A percentile compares a stretch with the other conserved stretches of the same genome.
Evolutionary conservation across 2,329 filamentous ascomycete species (phyloP).

Genomic region (Talaromyces albobiverticillius): DNA sequence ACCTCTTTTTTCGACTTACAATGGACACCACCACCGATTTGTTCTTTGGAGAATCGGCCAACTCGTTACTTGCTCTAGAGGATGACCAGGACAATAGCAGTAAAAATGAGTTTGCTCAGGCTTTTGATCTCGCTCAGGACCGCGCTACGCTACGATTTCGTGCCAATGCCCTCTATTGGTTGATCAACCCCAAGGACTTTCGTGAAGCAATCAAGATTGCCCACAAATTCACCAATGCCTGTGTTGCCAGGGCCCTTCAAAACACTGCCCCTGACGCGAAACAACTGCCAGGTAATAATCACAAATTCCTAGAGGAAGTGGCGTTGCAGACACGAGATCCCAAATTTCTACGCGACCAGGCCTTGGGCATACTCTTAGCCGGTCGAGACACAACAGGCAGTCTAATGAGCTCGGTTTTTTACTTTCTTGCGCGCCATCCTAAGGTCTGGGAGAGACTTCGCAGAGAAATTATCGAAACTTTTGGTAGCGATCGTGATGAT

Average conservation of each 20-base stretch:
- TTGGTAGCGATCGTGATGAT: too few relatives aligned
- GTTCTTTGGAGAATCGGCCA: conserved; percentile 72
- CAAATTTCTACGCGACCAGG: conserved; percentile 45
- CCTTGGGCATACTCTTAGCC: conserved; percentile 52
- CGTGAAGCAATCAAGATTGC: conserved; percentile 39
- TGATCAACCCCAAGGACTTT: conserved; percentile 41
- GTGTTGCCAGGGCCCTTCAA: too few relatives aligned
- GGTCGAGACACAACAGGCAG: conserved; percentile 54
- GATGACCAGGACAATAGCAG: conserved; percentile 50
- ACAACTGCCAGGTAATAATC: too few relatives aligned
- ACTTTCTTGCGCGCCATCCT: conserved; percentile 40
- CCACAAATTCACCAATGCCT: conserved; percentile 31
- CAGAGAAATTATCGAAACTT: too few relatives aligned
- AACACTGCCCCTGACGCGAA: too few relatives aligned
- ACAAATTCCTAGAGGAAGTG: too few relatives aligned
- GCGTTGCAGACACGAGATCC: too few relatives aligned
- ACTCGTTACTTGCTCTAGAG: too few relatives aligned
- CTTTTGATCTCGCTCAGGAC: conserved; percentile 35
- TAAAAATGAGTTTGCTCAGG: conserved; percentile 33
- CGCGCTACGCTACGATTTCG: too few relatives aligned
- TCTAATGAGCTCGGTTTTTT: conserved; percentile 45
- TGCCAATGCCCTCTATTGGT: too few relatives aligned
- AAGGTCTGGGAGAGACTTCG: conserved; percentile 37
- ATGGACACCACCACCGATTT: conserved; percentile 86
- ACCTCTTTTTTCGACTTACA: conserved; percentile 77